Base-by-base conservation (phyloP, 2,329 filamentous ascomycete species). In the Fusarium graminum region DNA sequence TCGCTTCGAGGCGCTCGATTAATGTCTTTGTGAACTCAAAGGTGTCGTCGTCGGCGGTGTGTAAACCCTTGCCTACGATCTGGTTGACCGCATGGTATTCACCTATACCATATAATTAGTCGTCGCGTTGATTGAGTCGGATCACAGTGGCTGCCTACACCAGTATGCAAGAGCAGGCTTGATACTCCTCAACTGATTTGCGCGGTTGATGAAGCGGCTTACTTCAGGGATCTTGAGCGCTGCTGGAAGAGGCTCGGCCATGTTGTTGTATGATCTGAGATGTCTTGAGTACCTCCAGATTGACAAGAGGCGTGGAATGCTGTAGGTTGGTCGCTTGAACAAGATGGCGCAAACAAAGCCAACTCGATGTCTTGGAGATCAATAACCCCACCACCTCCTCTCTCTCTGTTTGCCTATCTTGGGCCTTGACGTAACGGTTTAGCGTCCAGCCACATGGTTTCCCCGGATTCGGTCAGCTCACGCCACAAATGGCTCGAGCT, bases 111-210 rank as follows among this genome's bases (percentile, higher is more conserved):
- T 6, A 36, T 6, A 25, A 26, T 68, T 11, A 66, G 61, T 7
- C 4, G 26, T 7, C 14, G 4, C 50, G 8, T 22, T 26, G 19
- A 22, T 1, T 14, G n/a, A 32, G 29, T 13, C 32, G 22, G 3
- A 47, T 32, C 17, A 14, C 43, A 39, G 29, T 52, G 30, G 52
- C 11, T 30, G 11, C 85, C 90, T 85, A 97, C 94, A 95, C 93
- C 94, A 98, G 79, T 98, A 99, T 65, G 94, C 86, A 70, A 98
- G 86, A 60, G 95, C 92, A 10, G 95, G 95, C 79, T 94, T 95
- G 74, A 89, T 87, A 59, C 86, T 86, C 76, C 94, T 91, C 46
- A 99, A 86, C 81, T 99, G 94, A 34, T 88, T 86, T 32, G 93
- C 94, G 74, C 94, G 89, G 53, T 90, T 86, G 64, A 94, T 89